Evolutionary conservation across 176 grass and related monocot genomes (phyloP).

Genomic region (Carex parvula): DNA sequence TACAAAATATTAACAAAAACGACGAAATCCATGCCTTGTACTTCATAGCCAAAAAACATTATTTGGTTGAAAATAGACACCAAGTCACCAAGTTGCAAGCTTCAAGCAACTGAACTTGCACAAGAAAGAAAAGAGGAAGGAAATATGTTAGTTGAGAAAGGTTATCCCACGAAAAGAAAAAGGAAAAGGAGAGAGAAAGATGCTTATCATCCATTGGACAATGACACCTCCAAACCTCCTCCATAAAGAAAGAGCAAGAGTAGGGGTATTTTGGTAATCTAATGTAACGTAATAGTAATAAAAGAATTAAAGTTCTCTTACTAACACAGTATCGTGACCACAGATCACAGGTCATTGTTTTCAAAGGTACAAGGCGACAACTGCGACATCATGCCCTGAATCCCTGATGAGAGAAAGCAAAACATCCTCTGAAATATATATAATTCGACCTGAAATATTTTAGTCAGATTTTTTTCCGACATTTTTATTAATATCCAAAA

Average conservation of each 20-base stretch:
- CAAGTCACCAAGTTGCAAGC: neutral
- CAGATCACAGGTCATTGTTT: conserved; percentile 12
- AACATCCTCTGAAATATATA: neutral
- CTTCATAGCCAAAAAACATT: neutral
- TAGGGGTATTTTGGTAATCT: conserved; percentile 8
- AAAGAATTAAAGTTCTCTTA: neutral
- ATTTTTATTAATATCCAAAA: too few species aligned
- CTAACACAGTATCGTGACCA: neutral
- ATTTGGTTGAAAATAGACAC: neutral
- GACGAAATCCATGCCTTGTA: neutral
- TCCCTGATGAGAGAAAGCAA: neutral
- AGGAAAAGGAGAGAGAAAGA: neutral
- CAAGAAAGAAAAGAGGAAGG: neutral
- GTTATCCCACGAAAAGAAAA: neutral
- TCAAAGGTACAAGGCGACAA: conserved; percentile 13
- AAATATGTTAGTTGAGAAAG: conserved; percentile 8
- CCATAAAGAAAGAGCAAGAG: neutral
- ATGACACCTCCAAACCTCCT: conserved; percentile 6
- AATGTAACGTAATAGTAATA: neutral
- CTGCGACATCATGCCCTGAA: neutral
- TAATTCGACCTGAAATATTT: neutral
- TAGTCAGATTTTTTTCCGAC: too few species aligned
- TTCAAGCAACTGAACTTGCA: neutral
- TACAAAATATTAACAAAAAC: neutral
- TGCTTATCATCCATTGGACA: conserved; percentile 18